Evolutionary conservation across 2,329 filamentous ascomycete species (phyloP), one percentile per base, ranked within the genome.

Genomic region (Simplicillium aogashimaense): DNA sequence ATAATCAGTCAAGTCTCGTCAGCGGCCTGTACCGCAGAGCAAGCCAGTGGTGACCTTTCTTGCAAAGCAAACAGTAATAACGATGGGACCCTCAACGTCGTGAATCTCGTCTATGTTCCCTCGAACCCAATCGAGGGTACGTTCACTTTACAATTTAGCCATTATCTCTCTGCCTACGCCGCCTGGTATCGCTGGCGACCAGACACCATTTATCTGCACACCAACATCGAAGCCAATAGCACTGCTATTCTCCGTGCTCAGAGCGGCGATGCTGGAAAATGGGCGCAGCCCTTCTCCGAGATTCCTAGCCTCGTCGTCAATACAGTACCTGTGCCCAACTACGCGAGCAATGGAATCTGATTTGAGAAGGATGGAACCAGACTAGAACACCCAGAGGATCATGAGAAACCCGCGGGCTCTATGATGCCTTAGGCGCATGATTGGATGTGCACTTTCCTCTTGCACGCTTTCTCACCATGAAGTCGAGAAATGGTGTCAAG

Each of bases 161-260:
- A 51, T 20, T 47, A 44, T 32, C 44, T 54, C n/a, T 46, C 50
- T 29, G 34, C 52, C 3, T 55, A 51, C 39, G 44, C 47, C 3
- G 40, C 47, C 2, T 44, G 41, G 38, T 31, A 37, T 29, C 42
- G 44, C 41, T 47, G 42, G 42, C 36, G 40, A 11, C 53, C 51
- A 3, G 40, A 46, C 18, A 42, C 31, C 34, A 52, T 54, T 36
- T 53, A 50, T 33, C 41, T 54, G 11, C 49, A 53, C 45, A 55
- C 51, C 29, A 51, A 55, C 37, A 9, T 25, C 20, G 20, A 25
- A 9, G 49, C 47, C 8, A 13, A 38, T 1, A 28, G 38, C 13
- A 20, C n/a, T 2, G 18, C 40, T 3, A 36, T 48, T 17, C 33
- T 12, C 11, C 25, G 18, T 28, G 39, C 17, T 28, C 50, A 4